Evolutionary conservation across 441 rosid genomes (phyloP), one percentile per base, ranked within the genome.

Genomic region (Flueggea neowawraea): DNA sequence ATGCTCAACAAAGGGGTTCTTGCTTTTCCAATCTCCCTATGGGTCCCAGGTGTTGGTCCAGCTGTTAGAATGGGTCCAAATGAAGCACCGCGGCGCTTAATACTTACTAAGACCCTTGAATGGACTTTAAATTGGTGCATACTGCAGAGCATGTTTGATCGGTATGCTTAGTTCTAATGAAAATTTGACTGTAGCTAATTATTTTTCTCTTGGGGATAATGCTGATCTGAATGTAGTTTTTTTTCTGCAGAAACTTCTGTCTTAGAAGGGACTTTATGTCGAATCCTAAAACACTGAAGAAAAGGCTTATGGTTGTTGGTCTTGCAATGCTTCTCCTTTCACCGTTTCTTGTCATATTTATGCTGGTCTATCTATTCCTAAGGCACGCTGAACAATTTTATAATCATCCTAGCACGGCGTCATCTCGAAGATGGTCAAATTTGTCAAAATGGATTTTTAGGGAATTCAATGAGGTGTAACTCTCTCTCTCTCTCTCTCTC

Each of bases 51-150:
- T 68, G 89, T 88, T 74, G 97, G 99, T 68, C 99, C 95, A 16
- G 71, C 69, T 45, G 87, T 87, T 61, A 88, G 79, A 78, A 70
- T 62, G 65, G 78, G 78, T 53, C 64, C 87, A 60, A 77, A 79
- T 75, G 93, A 84, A 58, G 61, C 65, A 49, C 78, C 64, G 52
- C 74, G 83, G 75, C 83, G 82, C 60, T 75, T 85, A 51, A 86
- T 92, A 33, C 78, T 95, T 57, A 88, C 98, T 55, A 95, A 90
- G 85, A 88, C 97, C 70, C 91, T 95, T 58, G 97, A 92, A 61
- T 95, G 99, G 99, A 92, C 94, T 65, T 82, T 95, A 62, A 95
- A 88, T 77, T 95, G 98, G 98, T 95, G 97, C 78, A 88, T 95
- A 75, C 74, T 95, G 73, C 98, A 95, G 81, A 90, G 96, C 89